Evolutionary conservation across 176 grass and related monocot species (phyloP).

Genomic region (Eleusine coracana): DNA sequence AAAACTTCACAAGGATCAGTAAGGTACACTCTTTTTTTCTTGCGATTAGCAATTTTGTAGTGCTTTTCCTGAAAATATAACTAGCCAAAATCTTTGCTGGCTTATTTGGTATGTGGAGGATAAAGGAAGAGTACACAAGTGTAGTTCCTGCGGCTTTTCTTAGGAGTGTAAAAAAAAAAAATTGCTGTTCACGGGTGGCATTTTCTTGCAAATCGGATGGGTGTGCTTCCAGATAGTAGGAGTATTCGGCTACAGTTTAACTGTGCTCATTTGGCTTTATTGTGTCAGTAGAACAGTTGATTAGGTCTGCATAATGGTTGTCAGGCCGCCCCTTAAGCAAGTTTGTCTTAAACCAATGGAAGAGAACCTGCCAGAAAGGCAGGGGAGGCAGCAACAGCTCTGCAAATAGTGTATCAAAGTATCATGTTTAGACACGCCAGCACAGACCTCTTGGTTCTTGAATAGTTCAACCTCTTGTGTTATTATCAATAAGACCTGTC

Average conservation of each 20-base stretch:
- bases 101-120: constrained; percentile 2
- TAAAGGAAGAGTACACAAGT: neutral
- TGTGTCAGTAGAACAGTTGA: constrained; percentile 16
- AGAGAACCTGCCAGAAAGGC: constrained; percentile 18
- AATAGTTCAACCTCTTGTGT: neutral
- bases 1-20: constrained; percentile 7
- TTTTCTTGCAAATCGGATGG: neutral
- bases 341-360: constrained; percentile 30
- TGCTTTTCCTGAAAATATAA: neutral
- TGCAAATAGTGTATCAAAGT: neutral
- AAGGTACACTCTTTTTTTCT: neutral
- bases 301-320: constrained; percentile 23
- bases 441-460: neutral
- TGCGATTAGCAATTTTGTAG: neutral
- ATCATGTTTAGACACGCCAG: neutral
- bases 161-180: too few species aligned
- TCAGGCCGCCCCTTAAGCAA: constrained; percentile 2
- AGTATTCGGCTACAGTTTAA: neutral
- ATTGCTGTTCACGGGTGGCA: neutral
- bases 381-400: neutral
- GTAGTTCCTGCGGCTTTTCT: neutral
- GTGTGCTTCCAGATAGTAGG: neutral
- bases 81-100: constrained; percentile 1
- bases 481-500: constrained; percentile 28
- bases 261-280: constrained; percentile 1